Base-by-base conservation (phyloP, 768 basidiomycete genomes). In the Termitomyces sp. region DNA sequence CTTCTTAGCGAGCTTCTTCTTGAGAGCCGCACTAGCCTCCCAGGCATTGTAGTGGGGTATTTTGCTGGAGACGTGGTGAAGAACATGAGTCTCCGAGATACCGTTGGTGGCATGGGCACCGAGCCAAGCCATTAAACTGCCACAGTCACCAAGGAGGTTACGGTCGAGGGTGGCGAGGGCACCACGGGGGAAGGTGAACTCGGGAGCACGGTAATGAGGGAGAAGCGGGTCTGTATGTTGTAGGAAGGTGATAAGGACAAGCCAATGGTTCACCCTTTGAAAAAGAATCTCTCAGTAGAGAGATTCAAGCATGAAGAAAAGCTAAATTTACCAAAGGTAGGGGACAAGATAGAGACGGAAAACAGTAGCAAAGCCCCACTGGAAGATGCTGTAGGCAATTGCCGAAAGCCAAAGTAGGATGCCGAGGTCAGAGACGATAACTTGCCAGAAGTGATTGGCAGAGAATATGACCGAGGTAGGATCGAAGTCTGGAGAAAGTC, bases 201-300 rank as follows among this genome's bases (percentile, higher is more conserved):
- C 87, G 37, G 82, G 67, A 14, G 86, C 82, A 60, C 90, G 89
- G 79, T 97, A 98, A 74, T 98, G 96, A 47, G 95, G 95, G 43
- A 98, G 82, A 45, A 88, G 70, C 19, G 95, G 93, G 73, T 98
- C 96, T 64, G 96, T 98, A 77, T 99, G 96, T 75, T 99, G 96
- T 49, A 98, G 79, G 88, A 93, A 98, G 19, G 94, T 97, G 76
- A 98, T 97, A 64, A 93, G 65, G 55, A 98, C 92, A 52, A 98
- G 80, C 94, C 94, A 97, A 78, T 93, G 91, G 77, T 92, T 92
- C 52, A 88, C 84, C 85, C 82, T 86, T 57, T 34, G 3, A 12
- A 14, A n/a, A 10, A 56, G 51, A 42, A 41, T 11, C 47, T n/a
- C n/a, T 44, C 40, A 43, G 22, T 32, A 56, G 51, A 9, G n/a